Evolutionary conservation across 139 green algal species (phyloP).

Genomic region (Tetradesmus obliquus): DNA sequence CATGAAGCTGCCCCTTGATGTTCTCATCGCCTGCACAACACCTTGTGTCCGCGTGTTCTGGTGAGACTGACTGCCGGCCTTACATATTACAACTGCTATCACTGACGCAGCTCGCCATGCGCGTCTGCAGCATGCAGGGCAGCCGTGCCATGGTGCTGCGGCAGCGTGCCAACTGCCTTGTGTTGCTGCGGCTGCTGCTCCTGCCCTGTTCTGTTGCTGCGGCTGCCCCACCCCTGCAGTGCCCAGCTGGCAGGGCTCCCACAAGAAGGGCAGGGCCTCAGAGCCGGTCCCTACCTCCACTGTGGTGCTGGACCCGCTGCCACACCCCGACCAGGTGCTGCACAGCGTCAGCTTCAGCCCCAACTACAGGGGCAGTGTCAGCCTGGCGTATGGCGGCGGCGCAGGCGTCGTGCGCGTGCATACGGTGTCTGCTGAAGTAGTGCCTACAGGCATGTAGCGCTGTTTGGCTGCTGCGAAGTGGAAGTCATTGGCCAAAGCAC

Average conservation of each 20-base stretch:
- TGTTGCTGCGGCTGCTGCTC: background rate
- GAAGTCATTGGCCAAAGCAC: background rate
- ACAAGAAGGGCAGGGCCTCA: background rate
- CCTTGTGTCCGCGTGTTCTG: no score
- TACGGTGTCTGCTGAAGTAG: conserved; percentile 7
- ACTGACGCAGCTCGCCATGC: no score
- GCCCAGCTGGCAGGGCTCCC: background rate
- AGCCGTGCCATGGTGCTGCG: background rate
- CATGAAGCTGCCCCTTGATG: no score
- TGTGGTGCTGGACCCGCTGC: conserved; percentile 31
- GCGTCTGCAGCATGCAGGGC: background rate
- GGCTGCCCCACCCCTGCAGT: background rate
- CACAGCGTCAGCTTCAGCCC: conserved; percentile 23
- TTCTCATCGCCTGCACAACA: no score
- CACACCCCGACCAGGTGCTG: conserved; percentile 42
- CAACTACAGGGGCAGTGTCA: conserved; percentile 8
- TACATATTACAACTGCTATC: no score
- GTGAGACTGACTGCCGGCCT: no score
- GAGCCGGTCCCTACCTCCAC: background rate
- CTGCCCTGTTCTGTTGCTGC: background rate
- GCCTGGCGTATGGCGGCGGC: conserved; percentile 22
- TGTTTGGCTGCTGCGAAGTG: background rate
- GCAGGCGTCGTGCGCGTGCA: conserved; percentile 38
- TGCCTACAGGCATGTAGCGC: background rate
- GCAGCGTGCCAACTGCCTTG: background rate